These are phyloP conservation scores for Aureobasidium leucospermi DNA, from an alignment of 2,329 filamentous ascomycete genomes.

Conservation along the genomic window DNA sequence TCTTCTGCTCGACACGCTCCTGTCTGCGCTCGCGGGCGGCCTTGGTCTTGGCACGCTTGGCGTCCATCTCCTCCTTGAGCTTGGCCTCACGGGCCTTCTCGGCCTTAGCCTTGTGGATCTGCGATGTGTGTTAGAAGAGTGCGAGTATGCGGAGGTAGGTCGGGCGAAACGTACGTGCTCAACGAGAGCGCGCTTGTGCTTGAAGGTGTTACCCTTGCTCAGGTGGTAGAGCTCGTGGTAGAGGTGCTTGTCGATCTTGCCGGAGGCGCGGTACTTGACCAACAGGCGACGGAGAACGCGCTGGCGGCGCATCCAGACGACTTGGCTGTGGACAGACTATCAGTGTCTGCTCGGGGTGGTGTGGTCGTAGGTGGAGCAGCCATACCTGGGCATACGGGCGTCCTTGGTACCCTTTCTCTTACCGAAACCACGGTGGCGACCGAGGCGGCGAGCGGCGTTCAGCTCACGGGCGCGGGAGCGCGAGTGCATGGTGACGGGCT, in stretches of 20 bases:
- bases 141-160: constrained; percentile 22
- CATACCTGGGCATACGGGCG: constrained; percentile 97
- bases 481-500: constrained; percentile 99
- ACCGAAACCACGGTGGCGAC: constrained; percentile 98
- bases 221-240: constrained; percentile 99
- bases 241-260: constrained; percentile 99
- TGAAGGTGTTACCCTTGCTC: constrained; percentile 99
- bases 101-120: constrained; percentile 99
- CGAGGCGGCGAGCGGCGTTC: constrained; percentile 87
- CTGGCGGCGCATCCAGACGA: constrained; percentile 99
- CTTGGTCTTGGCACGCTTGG: constrained; percentile 96
- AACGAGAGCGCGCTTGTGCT: constrained; percentile 99
- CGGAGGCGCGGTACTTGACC: constrained; percentile 98
- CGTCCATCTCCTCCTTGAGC: constrained; percentile 89
- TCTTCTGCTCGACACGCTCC: constrained; percentile 87
- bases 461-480: constrained; percentile 92
- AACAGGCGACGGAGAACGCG: constrained; percentile 98
- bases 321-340: constrained; percentile 58
- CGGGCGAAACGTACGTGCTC: constrained; percentile 80
- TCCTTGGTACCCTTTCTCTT: constrained; percentile 99
- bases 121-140: constrained; percentile 18
- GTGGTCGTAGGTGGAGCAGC: constrained; percentile 21
- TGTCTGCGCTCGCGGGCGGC: constrained; percentile 97
- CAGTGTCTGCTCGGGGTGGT: constrained; percentile 19
- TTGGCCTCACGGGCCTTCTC: constrained; percentile 94